These are phyloP conservation scores for Vitis hybrid DNA, from an alignment of 177 flowering plant species.

Conservation along the genomic window DNA sequence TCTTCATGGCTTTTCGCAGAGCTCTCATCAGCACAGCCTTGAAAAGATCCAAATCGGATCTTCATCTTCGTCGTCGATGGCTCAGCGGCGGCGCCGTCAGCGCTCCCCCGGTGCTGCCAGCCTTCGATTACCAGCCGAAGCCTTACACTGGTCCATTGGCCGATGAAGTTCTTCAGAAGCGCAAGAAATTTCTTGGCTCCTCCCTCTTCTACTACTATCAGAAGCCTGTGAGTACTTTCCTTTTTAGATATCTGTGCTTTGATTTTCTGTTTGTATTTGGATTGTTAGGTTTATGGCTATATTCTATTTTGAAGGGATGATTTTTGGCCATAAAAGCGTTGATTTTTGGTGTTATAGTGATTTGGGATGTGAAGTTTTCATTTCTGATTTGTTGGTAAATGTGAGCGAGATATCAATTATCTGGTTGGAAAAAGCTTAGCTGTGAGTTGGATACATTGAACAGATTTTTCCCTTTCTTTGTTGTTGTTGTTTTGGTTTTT, in stretches of 20 bases:
- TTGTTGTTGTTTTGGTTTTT: no score
- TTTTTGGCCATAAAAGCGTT: background rate
- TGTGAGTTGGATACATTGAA: no score
- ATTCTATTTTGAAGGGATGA: background rate
- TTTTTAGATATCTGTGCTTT: background rate
- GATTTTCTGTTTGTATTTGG: background rate
- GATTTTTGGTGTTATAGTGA: no score
- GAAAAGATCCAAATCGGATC: constrained; percentile 17
- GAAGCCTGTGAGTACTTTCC: constrained; percentile 59
- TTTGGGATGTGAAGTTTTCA: no score
- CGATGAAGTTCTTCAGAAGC: constrained; percentile 69
- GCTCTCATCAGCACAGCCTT: constrained; percentile 24
- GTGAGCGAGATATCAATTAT: no score
- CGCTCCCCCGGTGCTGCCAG: constrained; percentile 53
- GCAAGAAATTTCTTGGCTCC: constrained; percentile 83
- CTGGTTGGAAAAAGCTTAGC: no score
- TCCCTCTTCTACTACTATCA: constrained; percentile 84
- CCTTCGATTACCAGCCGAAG: constrained; percentile 70
- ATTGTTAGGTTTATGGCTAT: background rate
- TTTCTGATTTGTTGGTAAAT: no score
- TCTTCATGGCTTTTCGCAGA: constrained; percentile 27
- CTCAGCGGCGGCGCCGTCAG: constrained; percentile 1
- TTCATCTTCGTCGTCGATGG: constrained; percentile 14
- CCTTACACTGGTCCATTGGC: constrained; percentile 71
- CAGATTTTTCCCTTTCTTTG: no score